Evolutionary conservation across 2,329 filamentous ascomycete genomes (phyloP), one percentile per base, ranked within the genome.

Genomic region (Pestalotiopsis sp.): DNA sequence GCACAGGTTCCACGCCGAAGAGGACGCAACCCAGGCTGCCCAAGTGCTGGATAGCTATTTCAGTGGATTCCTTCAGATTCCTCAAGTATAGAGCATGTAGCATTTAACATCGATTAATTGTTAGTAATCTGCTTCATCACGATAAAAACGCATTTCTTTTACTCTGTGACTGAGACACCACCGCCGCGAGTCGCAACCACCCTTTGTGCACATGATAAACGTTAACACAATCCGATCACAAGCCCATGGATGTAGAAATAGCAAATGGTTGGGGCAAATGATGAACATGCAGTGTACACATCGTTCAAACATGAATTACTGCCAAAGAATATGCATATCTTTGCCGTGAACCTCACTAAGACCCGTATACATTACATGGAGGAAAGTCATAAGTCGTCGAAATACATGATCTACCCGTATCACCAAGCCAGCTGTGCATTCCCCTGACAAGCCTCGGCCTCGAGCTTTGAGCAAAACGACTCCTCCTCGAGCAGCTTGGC

Each of bases 21-120:
- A 84, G 57, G 79, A 85, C 5, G 87, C 86, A 57, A 77, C 84
- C 57, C 81, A 84, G 61, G 87, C 87, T 9, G 87, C 86, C 36
- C 80, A 78, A 69, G 89, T 86, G 86, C 78, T 89, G 27, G 86
- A 88, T 72, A 76, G 78, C 17, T 89, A 89, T 74, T 89, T 87
- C 72, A 81, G 81, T 58, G 83, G 85, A 31, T 89, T 89, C 75
- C 79, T 89, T 77, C 81, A 87, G 75, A 75, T 87, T 45, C 86
- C 85, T 2, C 17, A 6, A 14, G 57, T 12, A 59, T 59, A 59
- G 57, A 36, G 67, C 57, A 7, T 56, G 11, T 36, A 66, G n/a
- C 6, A 17, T n/a, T n/a, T 23, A 4, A 12, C 31, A 36, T 36
- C 6, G 31, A 52, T 52, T n/a, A 6, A 52, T 9, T n/a, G 9